Evolutionary conservation across 148 eudicot species (phyloP).

Genomic region (Rhododendron simsii): DNA sequence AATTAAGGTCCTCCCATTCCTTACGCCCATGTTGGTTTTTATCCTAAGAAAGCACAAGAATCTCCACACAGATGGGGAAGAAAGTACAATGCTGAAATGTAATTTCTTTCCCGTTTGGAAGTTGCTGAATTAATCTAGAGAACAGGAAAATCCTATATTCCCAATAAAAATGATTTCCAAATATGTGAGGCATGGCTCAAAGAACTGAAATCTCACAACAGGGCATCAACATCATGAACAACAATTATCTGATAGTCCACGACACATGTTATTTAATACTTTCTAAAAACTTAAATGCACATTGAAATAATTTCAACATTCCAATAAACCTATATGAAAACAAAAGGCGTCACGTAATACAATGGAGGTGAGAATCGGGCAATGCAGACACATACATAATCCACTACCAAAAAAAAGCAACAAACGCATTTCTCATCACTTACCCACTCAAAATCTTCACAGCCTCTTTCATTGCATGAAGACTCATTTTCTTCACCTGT

Average conservation of each 20-base stretch:
- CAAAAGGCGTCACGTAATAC: neutral
- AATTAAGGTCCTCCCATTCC: too few relatives aligned
- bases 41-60: neutral
- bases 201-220: neutral
- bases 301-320: neutral
- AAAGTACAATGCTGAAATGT: neutral
- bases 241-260: neutral
- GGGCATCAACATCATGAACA: neutral
- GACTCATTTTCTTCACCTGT: constrained; percentile 36
- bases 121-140: neutral
- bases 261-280: neutral
- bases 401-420: neutral
- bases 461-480: constrained; percentile 25
- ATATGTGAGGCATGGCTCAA: neutral
- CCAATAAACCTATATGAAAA: neutral
- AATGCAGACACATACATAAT: neutral
- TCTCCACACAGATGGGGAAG: neutral
- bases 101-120: neutral
- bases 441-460: constrained; percentile 18
- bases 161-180: neutral
- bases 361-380: neutral
- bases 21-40: too few relatives aligned
- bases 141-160: neutral
- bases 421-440: neutral
- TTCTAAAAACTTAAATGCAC: neutral